Evolutionary conservation across 2,329 filamentous ascomycete species (phyloP), one percentile per base, ranked within the genome.

Genomic region (Claviceps fusiformis): DNA sequence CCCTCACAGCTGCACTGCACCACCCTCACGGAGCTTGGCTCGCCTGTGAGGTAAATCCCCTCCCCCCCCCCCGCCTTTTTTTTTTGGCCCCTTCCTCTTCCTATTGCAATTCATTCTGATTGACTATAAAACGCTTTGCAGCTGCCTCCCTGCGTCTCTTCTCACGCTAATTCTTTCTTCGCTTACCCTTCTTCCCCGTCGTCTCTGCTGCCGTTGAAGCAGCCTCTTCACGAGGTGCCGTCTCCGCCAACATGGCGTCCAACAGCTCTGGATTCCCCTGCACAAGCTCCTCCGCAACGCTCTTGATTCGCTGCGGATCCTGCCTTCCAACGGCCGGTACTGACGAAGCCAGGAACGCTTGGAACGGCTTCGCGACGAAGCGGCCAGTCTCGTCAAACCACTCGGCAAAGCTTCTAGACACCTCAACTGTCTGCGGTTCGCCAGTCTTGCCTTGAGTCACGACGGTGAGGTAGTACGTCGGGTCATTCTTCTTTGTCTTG

Each of bases 311-410:
- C 67, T 79, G 79, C 43, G 83, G 78, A 63, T 92, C 87, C 37
- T 77, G 76, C 61, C 75, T 76, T 52, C 83, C 87, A 58, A 92
- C 77, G 37, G 79, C 66, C 1, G 83, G 79, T 3, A 92, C 75
- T 45, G 78, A 76, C n/a, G 77, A 78, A 11, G 86, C 87, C 50
- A 93, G 74, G 72, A 88, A 82, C 65, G 83, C 79, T 76, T 93
- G 88, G 71, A 93, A 91, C 6, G 88, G 87, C 61, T 80, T 74
- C 9, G 81, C 79, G 49, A 90, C 79, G 67, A 93, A 90, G 67
- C 77, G 79, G 52, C 89, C 89, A 45, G 76, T 73, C 55, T 72
- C 73, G 68, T 95, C 86, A 62, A 92, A 93, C 86, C 87, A 93
- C 54, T 79, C 75, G 39, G 79, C 80, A 67, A 93, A 92, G 41